Conservation (phyloP, 352 stramenopile genomes). For the Pythium catenulatum region DNA sequence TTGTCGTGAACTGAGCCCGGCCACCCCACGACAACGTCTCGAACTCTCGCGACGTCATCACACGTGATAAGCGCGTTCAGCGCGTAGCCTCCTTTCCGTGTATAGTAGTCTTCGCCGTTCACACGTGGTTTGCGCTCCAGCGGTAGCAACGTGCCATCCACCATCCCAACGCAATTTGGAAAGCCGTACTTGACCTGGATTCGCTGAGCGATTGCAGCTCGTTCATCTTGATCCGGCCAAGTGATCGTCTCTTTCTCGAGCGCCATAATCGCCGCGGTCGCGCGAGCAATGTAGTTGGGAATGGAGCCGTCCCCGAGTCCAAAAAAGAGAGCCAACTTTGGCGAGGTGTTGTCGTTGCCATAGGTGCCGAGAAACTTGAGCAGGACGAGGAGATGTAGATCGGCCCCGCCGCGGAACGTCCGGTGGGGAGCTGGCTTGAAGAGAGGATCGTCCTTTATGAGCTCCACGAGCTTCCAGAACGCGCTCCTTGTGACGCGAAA, state of each 20-base stretch:
- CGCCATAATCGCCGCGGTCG: background rate
- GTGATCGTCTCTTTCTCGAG: conserved; percentile 5
- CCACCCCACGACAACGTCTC: conserved; percentile 54
- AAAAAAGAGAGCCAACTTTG: conserved; percentile 54
- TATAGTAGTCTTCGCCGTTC: conserved; percentile 64
- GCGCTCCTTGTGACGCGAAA: conserved; percentile 21
- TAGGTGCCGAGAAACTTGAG: conserved; percentile 60
- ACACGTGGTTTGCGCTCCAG: conserved; percentile 31
- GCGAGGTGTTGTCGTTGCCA: conserved; percentile 49
- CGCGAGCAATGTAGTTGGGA: conserved; percentile 43
- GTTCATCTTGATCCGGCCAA: conserved; percentile 29
- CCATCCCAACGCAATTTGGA: conserved; percentile 51
- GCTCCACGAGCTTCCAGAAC: conserved; percentile 18
- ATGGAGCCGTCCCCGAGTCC: conserved; percentile 47
- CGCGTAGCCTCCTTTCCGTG: conserved; percentile 51
- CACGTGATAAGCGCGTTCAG: conserved; percentile 53
- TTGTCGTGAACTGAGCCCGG: conserved; percentile 62
- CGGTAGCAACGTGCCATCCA: conserved; percentile 55
- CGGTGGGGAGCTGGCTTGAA: conserved; percentile 19
- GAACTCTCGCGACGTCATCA: conserved; percentile 46
- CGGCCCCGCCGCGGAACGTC: conserved; percentile 43
- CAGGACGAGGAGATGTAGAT: conserved; percentile 54
- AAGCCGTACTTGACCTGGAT: conserved; percentile 40
- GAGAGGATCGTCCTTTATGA: conserved; percentile 14
- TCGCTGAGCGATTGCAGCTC: background rate